Base-by-base conservation (phyloP, 2,329 filamentous ascomycete genomes). In the Pseudodiploospora longispora region DNA sequence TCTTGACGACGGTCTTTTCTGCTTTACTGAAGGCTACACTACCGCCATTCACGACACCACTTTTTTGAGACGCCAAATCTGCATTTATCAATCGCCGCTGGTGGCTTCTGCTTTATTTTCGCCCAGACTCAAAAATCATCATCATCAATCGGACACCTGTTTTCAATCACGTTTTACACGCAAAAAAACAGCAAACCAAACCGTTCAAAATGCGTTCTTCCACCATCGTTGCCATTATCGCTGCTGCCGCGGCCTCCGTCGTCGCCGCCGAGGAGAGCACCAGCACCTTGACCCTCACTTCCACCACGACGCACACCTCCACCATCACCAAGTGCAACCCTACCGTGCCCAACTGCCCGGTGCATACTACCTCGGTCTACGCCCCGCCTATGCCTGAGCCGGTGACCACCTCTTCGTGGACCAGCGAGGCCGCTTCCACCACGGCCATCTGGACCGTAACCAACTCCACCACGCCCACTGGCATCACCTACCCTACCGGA, bases 261-360 rank as follows among this genome's bases (percentile, higher is more conserved):
- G 57, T 59, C 49, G 64, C 64, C 47, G 56, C 57, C 38, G 47
- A 50, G 35, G 48, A 55, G 27, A 50, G 59, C 35, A 47, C 50
- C 41, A 59, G 52, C 47, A 71, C 64, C 48, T 66, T 64, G 45
- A 66, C 63, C 8, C 42, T 63, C 46, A 75, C 71, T 44, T 66
- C 66, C 10, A 75, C 71, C 45, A 61, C 61, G 42, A 70, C 68
- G 43, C 59, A 57, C 52, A 67, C 65, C 41, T 46, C 69, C 50
- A 75, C 71, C 56, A 62, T 75, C 56, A 75, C 71, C 46, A 53
- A 61, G 55, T 73, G 72, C 65, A 63, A 67, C 57, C 65, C 69
- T 36, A 61, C 60, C 8, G 59, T 65, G 49, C 60, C 64, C 50
- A 61, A 69, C 59, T 73, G 71, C 66, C 68, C 70, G 43, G 55